Evolutionary conservation across 306 rosid genomes (phyloP).

Genomic region (Argentina anserina): DNA sequence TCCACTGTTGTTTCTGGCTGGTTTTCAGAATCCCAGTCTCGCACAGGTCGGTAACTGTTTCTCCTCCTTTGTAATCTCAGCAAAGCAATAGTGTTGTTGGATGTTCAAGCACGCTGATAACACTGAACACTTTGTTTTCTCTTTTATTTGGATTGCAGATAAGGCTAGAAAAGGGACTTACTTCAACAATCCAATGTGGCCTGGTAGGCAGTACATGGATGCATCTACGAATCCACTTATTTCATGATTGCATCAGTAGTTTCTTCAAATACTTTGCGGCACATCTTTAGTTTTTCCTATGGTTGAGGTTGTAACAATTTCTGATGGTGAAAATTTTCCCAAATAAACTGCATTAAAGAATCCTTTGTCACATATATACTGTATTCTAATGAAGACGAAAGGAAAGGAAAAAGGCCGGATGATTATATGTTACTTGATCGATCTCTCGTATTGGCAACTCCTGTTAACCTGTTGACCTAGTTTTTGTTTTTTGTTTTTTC

Average conservation of each 20-base stretch:
- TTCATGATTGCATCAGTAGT: not conserved
- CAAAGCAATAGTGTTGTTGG: slow-evolving; percentile 5
- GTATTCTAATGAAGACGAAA: not conserved
- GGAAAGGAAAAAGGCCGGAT: not conserved
- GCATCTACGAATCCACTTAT: not conserved
- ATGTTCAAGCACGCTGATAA: not conserved
- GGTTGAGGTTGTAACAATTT: not conserved
- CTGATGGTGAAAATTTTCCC: not conserved
- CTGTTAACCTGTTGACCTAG: not conserved
- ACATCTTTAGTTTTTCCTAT: not conserved
- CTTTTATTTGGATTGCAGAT: slow-evolving; percentile 39
- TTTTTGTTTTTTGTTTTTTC: not conserved
- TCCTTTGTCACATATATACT: not conserved
- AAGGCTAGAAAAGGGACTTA: slow-evolving; percentile 42
- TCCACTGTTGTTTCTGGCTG: slow-evolving; percentile 99
- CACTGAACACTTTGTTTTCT: slow-evolving; percentile 3
- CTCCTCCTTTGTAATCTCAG: slow-evolving; percentile 5
- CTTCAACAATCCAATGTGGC: slow-evolving; percentile 99
- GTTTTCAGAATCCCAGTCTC: slow-evolving; percentile 80
- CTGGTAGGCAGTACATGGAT: slow-evolving; percentile 47
- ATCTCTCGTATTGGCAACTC: not conserved
- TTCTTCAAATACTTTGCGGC: not conserved
- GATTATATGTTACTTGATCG: not conserved
- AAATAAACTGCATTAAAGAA: not conserved
- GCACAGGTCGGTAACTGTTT: slow-evolving; percentile 64